Percentiles rank a stretch among this genome's conserved stretches.
Evolutionary conservation across 192 early-diverging fungal species (phyloP).

Genomic region (Neocallimastix lanati): DNA sequence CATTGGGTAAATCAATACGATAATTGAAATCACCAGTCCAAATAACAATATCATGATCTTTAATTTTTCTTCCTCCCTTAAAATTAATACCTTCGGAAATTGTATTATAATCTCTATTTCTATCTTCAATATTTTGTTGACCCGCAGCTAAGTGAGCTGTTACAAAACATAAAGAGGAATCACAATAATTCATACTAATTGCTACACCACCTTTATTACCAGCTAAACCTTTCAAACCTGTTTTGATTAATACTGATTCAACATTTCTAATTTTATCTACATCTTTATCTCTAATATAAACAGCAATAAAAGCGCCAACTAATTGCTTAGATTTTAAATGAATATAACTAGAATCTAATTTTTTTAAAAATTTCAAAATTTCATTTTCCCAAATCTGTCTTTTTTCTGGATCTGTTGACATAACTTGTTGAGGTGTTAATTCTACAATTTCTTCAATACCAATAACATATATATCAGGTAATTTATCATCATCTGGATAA

Average conservation of each 20-base stretch:
- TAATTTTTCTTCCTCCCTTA: conserved; percentile 40
- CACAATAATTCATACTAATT: conserved; percentile 64
- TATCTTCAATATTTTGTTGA: conserved; percentile 46
- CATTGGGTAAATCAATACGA: conserved; percentile 46
- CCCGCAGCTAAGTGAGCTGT: conserved; percentile 90
- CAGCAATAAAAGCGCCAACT: conserved; percentile 75
- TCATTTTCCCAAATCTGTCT: conserved; percentile 59
- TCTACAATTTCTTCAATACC: conserved; percentile 97
- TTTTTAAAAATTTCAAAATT: conserved; percentile 44
- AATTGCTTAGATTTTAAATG: conserved; percentile 70
- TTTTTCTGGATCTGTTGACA: conserved; percentile 55
- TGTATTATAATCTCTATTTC: conserved; percentile 67
- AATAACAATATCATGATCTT: conserved; percentile 47
- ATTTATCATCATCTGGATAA: conserved; percentile 16
- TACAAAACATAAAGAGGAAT: conserved; percentile 76
- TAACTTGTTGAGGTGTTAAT: conserved; percentile 47
- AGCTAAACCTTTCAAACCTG: conserved; percentile 83
- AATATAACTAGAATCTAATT: conserved; percentile 37
- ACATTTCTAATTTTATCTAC: conserved; percentile 58
- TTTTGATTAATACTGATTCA: conserved; percentile 69
- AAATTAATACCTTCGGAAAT: conserved; percentile 62
- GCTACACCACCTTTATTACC: conserved; percentile 97
- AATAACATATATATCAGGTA: conserved; percentile 65
- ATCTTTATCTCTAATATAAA: conserved; percentile 58
- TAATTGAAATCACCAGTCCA: conserved; percentile 96